Percentiles rank a stretch among this genome's conserved stretches.
phyloP scores from a whole-genome alignment of 1,139 yeast species.

The Magnusiomyces clavatus region DNA sequence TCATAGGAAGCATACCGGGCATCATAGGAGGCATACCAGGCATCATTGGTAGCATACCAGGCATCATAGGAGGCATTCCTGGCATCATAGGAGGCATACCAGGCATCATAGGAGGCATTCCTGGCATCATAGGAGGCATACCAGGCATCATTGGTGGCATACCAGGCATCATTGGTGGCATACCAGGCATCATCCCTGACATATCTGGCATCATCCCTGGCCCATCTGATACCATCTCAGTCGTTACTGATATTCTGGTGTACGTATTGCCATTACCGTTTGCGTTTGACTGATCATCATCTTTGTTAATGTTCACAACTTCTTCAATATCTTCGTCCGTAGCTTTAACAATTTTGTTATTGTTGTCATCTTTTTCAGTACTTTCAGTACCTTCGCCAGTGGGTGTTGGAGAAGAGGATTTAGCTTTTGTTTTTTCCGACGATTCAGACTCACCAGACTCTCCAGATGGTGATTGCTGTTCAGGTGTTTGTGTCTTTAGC shows the following conservation, averaged over 20 bases:
- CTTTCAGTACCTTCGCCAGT: not conserved
- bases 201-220: not conserved
- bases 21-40: not conserved
- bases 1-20: not conserved
- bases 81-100: not conserved
- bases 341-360: conserved; percentile 4
- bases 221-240: conserved; percentile 7
- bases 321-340: conserved; percentile 7
- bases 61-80: not conserved
- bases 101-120: not conserved
- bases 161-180: not conserved
- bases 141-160: conserved; percentile 20
- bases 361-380: conserved; percentile 2
- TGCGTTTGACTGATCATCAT: conserved; percentile 4
- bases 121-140: conserved; percentile 10
- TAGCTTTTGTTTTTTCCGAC: not conserved
- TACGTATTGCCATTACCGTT: conserved; percentile 8
- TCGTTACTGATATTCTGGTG: conserved; percentile 8
- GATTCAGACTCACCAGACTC: conserved; percentile 6
- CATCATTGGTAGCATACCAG: conserved; percentile 11
- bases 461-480: too few relatives aligned
- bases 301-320: conserved; percentile 9
- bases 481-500: too few relatives aligned
- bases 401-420: not conserved
- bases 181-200: not conserved